These are phyloP conservation scores for Aspergillus nidulans DNA, from an alignment of 495 filamentous ascomycete genomes.

Conservation along the genomic window DNA sequence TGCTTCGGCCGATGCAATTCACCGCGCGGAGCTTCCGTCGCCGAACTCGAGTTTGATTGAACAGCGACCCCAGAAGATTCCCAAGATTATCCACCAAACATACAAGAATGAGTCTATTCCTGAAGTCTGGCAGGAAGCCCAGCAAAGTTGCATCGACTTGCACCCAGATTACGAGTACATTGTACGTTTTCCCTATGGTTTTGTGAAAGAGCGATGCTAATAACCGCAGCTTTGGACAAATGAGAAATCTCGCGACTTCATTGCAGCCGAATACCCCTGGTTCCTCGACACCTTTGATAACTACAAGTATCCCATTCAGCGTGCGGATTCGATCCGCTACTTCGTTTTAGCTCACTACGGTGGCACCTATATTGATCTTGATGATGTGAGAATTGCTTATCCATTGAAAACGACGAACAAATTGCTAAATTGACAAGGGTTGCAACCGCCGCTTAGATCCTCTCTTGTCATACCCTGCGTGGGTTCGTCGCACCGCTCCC, in stretches of 20 bases:
- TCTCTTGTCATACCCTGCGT: constrained; percentile 73
- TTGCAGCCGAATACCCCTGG: constrained; percentile 76
- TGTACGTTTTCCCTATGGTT: constrained; percentile 39
- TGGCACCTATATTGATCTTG: constrained; percentile 85
- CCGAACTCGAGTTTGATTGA: constrained; percentile 59
- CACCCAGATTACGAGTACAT: constrained; percentile 80
- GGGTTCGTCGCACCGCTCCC: constrained; percentile 74
- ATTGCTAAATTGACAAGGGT: constrained; percentile 47
- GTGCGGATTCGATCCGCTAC: constrained; percentile 83
- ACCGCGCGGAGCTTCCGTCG: constrained; percentile 57
- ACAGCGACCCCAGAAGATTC: constrained; percentile 62
- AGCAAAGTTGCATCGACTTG: constrained; percentile 69
- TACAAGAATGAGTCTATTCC: constrained; percentile 77
- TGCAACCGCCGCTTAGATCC: constrained; percentile 80
- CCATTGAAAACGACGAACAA: not conserved
- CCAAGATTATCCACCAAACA: constrained; percentile 89
- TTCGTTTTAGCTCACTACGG: constrained; percentile 81
- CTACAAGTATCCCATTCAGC: constrained; percentile 78
- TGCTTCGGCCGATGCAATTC: constrained; percentile 60
- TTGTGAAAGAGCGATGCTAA: not conserved
- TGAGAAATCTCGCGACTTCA: constrained; percentile 67
- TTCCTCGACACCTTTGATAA: constrained; percentile 79
- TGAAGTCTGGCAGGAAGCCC: constrained; percentile 65
- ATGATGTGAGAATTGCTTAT: constrained; percentile 58
- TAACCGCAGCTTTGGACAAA: constrained; percentile 77